Conservation (phyloP, 495 filamentous ascomycete species). For the Lentithecium fluviatile region DNA sequence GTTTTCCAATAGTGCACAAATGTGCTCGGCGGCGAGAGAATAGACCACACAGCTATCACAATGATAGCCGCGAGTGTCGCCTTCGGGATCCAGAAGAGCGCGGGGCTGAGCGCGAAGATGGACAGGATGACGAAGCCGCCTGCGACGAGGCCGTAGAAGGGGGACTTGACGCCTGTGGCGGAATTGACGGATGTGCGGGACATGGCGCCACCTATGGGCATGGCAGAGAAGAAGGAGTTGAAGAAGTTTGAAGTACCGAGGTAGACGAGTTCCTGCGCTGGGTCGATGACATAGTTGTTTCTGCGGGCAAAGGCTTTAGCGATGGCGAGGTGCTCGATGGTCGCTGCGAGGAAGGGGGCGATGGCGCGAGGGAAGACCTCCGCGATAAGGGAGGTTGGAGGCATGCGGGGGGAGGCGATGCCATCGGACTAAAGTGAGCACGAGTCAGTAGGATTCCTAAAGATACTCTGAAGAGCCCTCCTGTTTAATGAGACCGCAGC, state of each 20-base stretch:
- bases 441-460: no score
- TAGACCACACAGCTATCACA: slow-evolving; percentile 91
- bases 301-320: slow-evolving; percentile 94
- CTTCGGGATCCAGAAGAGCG: slow-evolving; percentile 92
- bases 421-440: slow-evolving; percentile 45
- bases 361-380: slow-evolving; percentile 60
- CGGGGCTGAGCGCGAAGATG: slow-evolving; percentile 82
- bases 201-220: slow-evolving; percentile 93
- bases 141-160: slow-evolving; percentile 86
- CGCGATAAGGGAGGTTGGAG: slow-evolving; percentile 32
- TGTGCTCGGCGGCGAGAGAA: slow-evolving; percentile 88
- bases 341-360: slow-evolving; percentile 80
- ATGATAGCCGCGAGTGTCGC: slow-evolving; percentile 86
- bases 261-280: slow-evolving; percentile 91
- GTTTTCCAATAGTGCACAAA: slow-evolving; percentile 94
- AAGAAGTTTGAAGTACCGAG: slow-evolving; percentile 91
- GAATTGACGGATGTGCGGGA: slow-evolving; percentile 96
- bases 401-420: slow-evolving; percentile 45
- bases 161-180: slow-evolving; percentile 90
- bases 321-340: slow-evolving; percentile 81
- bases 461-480: no score
- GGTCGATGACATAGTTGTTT: slow-evolving; percentile 94
- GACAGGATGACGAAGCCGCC: slow-evolving; percentile 85
- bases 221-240: slow-evolving; percentile 88
- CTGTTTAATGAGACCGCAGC: no score